These are phyloP conservation scores for Nidularia pulvinata DNA, from an alignment of 768 basidiomycete species.

Conservation along the genomic window DNA sequence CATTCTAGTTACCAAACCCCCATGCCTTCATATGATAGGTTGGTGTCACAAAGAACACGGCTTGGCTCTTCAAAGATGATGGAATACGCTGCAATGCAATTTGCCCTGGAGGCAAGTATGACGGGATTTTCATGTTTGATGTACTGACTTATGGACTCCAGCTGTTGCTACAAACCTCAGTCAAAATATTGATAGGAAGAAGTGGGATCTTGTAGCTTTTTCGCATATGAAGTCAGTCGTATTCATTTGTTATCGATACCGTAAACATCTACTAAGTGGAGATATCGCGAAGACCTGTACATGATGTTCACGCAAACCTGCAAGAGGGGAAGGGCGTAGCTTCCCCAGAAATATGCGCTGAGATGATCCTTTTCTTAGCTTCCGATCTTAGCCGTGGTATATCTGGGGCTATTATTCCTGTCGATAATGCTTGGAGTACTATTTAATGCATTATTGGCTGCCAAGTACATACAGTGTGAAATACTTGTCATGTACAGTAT, in stretches of 20 bases:
- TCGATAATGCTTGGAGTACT: slow-evolving; percentile 9
- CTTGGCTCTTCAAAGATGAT: slow-evolving; percentile 11
- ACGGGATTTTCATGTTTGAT: not conserved
- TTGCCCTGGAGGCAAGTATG: slow-evolving; percentile 6
- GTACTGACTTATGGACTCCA: not conserved
- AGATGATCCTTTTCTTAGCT: slow-evolving; percentile 8
- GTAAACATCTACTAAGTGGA: not conserved
- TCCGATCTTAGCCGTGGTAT: slow-evolving; percentile 8
- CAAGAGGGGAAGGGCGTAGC: slow-evolving; percentile 2
- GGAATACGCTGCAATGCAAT: slow-evolving; percentile 12
- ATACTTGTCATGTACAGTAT: no score
- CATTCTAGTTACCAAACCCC: not conserved
- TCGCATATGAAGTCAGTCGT: not conserved
- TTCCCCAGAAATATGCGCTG: slow-evolving; percentile 1
- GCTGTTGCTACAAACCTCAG: not conserved
- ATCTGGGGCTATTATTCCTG: slow-evolving; percentile 6
- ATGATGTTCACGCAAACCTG: slow-evolving; percentile 2
- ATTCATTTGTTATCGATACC: not conserved
- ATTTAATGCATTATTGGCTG: slow-evolving; percentile 1
- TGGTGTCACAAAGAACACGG: slow-evolving; percentile 12
- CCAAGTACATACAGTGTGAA: no score
- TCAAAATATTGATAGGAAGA: not conserved
- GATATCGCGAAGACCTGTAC: slow-evolving; percentile 2
- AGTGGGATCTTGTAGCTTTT: not conserved
- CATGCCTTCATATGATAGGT: not conserved